phyloP scores from a whole-genome alignment of 2,329 filamentous ascomycete species.

The Ophioceras dolichostomum region DNA sequence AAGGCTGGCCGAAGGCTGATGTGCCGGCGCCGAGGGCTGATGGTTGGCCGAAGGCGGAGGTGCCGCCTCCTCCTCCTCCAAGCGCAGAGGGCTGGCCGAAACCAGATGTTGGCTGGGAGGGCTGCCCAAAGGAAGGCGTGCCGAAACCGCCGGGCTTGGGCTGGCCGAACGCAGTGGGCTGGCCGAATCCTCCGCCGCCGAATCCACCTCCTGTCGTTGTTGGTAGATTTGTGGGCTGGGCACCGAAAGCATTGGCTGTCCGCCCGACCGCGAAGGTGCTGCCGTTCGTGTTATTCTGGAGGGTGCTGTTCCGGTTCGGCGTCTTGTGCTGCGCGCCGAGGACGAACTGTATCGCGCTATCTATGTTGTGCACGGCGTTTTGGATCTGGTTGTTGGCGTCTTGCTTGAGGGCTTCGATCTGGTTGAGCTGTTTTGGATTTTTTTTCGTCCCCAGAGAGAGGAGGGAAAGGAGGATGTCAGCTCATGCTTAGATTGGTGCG shows the following conservation, averaged over 20 bases:
- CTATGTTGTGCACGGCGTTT: constrained; percentile 53
- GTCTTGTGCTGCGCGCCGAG: constrained; percentile 54
- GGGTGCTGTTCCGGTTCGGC: constrained; percentile 61
- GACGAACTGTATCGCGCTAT: constrained; percentile 62
- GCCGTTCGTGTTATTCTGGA: constrained; percentile 32
- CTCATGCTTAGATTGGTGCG: no score
- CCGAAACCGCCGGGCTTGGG: constrained; percentile 19
- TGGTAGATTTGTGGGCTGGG: no score
- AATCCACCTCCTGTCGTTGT: constrained; percentile 11
- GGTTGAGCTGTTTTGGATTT: constrained; percentile 44
- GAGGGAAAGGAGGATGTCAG: no score
- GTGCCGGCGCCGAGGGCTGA: constrained; percentile 14
- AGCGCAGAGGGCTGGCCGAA: constrained; percentile 25
- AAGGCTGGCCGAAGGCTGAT: constrained; percentile 13
- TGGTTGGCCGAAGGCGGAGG: constrained; percentile 13
- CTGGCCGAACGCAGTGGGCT: constrained; percentile 17
- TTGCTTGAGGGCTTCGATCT: constrained; percentile 48
- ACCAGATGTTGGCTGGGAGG: constrained; percentile 15
- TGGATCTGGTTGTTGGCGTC: constrained; percentile 62
- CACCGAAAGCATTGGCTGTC: constrained; percentile 5
- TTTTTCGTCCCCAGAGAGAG: no score
- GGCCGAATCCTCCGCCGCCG: constrained; percentile 10
- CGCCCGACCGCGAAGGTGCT: constrained; percentile 30
- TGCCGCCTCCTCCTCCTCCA: constrained; percentile 10
- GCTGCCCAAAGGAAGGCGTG: constrained; percentile 23